Conservation (phyloP, 805 yeast species). For the Yamadazyma phyllophila region DNA sequence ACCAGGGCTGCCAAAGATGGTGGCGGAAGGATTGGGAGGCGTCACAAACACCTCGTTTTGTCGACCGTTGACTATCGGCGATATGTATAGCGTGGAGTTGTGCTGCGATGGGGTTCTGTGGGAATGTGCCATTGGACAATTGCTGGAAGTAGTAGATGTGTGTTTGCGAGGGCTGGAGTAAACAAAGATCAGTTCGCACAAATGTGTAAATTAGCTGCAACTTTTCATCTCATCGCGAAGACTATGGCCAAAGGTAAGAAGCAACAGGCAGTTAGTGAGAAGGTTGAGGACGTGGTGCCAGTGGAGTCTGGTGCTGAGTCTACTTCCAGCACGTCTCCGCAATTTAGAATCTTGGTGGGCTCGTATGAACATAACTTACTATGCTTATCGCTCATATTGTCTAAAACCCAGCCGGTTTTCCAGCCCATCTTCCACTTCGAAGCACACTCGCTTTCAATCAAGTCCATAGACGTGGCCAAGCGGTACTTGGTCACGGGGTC, state of each 20-base stretch:
- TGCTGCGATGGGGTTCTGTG: slow-evolving; percentile 52
- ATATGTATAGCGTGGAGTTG: slow-evolving; percentile 69
- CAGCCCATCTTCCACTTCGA: slow-evolving; percentile 95
- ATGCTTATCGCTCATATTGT: slow-evolving; percentile 61
- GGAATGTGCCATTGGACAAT: slow-evolving; percentile 19
- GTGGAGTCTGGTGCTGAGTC: not conserved
- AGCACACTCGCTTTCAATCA: slow-evolving; percentile 87
- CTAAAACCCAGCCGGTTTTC: slow-evolving; percentile 56
- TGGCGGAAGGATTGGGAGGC: slow-evolving; percentile 47
- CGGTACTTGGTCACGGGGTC: slow-evolving; percentile 90
- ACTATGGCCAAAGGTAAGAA: not conserved
- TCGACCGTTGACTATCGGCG: slow-evolving; percentile 55
- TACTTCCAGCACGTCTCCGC: not conserved
- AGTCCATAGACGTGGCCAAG: slow-evolving; percentile 77
- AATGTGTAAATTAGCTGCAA: not conserved
- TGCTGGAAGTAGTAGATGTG: not conserved
- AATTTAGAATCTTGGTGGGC: slow-evolving; percentile 83
- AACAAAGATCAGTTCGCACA: not conserved
- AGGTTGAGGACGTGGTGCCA: not conserved
- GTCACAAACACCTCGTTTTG: slow-evolving; percentile 43
- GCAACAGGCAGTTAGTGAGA: no score
- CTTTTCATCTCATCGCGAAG: slow-evolving; percentile 7
- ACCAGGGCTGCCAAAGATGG: slow-evolving; percentile 44
- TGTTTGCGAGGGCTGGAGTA: not conserved
- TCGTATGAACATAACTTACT: slow-evolving; percentile 92